A percentile compares a stretch with the other conserved stretches of the same genome.
Conservation (phyloP, 805 yeast species). For the Saturnispora sanitii region DNA sequence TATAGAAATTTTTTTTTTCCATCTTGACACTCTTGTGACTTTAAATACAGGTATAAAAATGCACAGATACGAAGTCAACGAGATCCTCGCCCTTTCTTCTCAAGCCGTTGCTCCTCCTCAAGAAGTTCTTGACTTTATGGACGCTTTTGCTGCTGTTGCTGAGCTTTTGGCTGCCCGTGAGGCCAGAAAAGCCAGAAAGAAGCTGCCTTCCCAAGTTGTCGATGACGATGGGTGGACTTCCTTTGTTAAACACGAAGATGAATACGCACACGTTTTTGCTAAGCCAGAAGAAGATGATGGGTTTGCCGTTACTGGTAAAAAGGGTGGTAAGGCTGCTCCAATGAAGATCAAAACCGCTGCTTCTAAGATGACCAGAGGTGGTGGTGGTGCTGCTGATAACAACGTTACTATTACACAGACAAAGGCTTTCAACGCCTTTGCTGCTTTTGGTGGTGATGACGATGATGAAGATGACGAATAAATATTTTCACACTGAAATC, state of each 20-base stretch:
- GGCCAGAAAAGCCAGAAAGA: constrained; percentile 14
- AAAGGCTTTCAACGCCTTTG: constrained; percentile 68
- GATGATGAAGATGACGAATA: constrained; percentile 8
- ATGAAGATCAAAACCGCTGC: constrained; percentile 59
- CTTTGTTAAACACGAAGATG: constrained; percentile 28
- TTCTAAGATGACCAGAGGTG: constrained; percentile 64
- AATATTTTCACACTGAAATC: neutral
- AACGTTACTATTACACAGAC: constrained; percentile 58
- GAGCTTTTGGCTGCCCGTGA: constrained; percentile 7
- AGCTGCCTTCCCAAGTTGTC: constrained; percentile 38
- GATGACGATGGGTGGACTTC: constrained; percentile 86
- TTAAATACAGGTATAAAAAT: neutral
- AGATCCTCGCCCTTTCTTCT: constrained; percentile 2
- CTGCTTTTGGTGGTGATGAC: constrained; percentile 56
- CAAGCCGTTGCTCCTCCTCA: constrained; percentile 2
- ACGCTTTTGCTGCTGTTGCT: constrained; percentile 4
- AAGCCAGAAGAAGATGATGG: constrained; percentile 41
- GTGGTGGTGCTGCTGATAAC: constrained; percentile 58
- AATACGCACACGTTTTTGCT: constrained; percentile 24
- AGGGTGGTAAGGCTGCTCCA: constrained; percentile 37
- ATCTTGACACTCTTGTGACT: too few relatives aligned
- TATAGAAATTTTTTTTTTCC: too few relatives aligned
- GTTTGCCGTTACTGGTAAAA: constrained; percentile 7
- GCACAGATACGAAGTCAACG: constrained; percentile 6
- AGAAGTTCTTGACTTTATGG: constrained; percentile 4